Evolutionary conservation across 805 yeast species (phyloP), one percentile per base, ranked within the genome.

Genomic region (Wickerhamiella nectarea): DNA sequence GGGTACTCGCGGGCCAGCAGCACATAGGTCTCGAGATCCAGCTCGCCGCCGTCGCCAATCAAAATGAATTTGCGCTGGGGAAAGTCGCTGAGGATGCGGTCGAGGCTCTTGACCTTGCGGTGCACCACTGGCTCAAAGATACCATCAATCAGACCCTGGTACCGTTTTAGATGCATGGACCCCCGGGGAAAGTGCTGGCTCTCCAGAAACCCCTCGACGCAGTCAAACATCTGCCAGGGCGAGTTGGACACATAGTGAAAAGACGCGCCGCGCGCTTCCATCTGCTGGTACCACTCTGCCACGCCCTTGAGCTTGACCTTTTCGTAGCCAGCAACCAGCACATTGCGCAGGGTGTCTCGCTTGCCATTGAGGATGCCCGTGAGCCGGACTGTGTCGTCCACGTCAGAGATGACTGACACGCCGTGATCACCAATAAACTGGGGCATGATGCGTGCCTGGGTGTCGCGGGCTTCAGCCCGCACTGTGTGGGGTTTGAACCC

Each of bases 31-130:
- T 93, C 98, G 35, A 89, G 65, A 63, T 91, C 99, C 50, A 79
- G 80, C 57, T 91, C 98, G 1, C 97, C 97, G 2, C 95, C 80
- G 58, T 91, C 99, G 25, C 99, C 99, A 12, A 91, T 71, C 41
- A 94, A 65, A 19, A 91, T 70, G 57, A 91, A 89, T 54, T 73
- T 77, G 50, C 87, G 76, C 1, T 72, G 48, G 0, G 93, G 85
- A 56, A 84, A 89, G 55, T 87, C 94, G 2, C 63, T 58, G 19
- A 85, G 50, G 6, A 91, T 71, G 45, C 73, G 71, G 34, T 68
- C 64, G 42, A 93, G 67, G 1, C 84, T 71, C 10, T 71, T 70
- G 47, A 75, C 71, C 60, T 91, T 91, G 36, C 94, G 72, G 40
- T 84, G 84, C 3, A 80, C 77, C 2, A 91, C 78, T 0, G 96